Conservation (phyloP, 345 rosid species). For the Odontarrhena argentea region DNA sequence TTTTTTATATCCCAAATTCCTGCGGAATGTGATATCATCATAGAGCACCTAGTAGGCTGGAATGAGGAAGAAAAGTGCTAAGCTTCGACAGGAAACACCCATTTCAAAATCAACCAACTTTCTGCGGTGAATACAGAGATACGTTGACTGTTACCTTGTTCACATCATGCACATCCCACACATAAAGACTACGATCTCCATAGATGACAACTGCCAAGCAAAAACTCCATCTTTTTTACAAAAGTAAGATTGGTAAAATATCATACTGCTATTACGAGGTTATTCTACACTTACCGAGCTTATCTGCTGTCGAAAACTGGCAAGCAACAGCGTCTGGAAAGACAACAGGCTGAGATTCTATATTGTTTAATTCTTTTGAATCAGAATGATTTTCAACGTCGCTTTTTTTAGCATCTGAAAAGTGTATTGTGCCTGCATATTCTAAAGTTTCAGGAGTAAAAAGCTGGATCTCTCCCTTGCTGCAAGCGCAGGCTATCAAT, state of each 20-base stretch:
- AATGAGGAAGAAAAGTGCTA: constrained; percentile 30
- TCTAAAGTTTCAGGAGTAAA: constrained; percentile 48
- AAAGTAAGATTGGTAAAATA: background rate
- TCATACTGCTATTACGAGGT: constrained; percentile 3
- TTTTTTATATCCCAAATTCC: constrained; percentile 84
- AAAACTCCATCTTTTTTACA: constrained; percentile 23
- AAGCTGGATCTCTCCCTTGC: constrained; percentile 63
- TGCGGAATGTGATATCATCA: constrained; percentile 73
- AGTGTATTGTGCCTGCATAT: constrained; percentile 53
- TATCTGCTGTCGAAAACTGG: constrained; percentile 65
- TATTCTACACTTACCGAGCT: constrained; percentile 55
- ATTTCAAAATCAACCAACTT: constrained; percentile 13
- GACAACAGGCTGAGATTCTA: constrained; percentile 34
- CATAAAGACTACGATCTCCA: constrained; percentile 69
- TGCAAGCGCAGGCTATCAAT: constrained; percentile 82
- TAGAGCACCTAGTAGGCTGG: constrained; percentile 67
- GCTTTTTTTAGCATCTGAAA: constrained; percentile 51
- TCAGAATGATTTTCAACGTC: constrained; percentile 38
- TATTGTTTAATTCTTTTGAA: constrained; percentile 21
- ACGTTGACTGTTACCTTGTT: constrained; percentile 52
- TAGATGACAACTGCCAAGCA: constrained; percentile 69
- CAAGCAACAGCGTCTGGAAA: constrained; percentile 82
- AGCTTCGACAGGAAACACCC: constrained; percentile 32
- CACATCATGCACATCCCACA: constrained; percentile 71
- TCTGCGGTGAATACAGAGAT: background rate